phyloP scores from a whole-genome alignment of 371 early-diverging fungal genomes.

The Rhizopus delemar region DNA sequence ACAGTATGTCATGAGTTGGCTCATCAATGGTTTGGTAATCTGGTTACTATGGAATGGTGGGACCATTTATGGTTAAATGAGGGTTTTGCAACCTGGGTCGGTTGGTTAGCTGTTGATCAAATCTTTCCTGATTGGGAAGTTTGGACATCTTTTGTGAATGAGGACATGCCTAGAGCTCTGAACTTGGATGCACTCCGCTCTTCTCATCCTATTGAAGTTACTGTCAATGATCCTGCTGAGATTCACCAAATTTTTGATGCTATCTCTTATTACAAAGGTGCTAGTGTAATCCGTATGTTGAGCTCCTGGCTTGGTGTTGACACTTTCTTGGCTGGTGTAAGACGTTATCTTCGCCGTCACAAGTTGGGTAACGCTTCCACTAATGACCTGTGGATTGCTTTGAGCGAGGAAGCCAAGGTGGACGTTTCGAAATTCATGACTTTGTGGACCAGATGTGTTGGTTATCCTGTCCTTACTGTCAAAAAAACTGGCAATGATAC shows the following conservation, averaged over 20 bases:
- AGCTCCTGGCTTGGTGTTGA: conserved; percentile 62
- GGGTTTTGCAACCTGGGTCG: conserved; percentile 94
- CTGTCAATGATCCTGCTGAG: conserved; percentile 78
- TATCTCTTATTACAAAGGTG: conserved; percentile 87
- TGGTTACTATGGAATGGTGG: conserved; percentile 87
- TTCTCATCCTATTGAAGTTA: conserved; percentile 85
- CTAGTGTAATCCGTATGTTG: conserved; percentile 89
- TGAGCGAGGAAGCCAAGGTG: conserved; percentile 66
- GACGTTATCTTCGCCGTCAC: conserved; percentile 76
- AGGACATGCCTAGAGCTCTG: conserved; percentile 74
- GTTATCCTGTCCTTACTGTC: conserved; percentile 77
- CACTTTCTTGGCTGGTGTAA: conserved; percentile 69
- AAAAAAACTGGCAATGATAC: conserved; percentile 51
- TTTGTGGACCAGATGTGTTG: conserved; percentile 81
- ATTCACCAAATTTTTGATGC: conserved; percentile 80
- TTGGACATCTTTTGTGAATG: conserved; percentile 78
- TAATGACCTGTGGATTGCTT: conserved; percentile 80
- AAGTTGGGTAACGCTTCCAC: conserved; percentile 80
- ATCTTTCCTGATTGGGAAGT: conserved; percentile 80
- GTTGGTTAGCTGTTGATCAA: conserved; percentile 78
- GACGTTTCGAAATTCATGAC: conserved; percentile 78
- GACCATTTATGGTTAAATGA: conserved; percentile 94
- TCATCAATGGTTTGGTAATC: conserved; percentile 95
- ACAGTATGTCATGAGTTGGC: conserved; percentile 92
- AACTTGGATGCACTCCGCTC: conserved; percentile 73